phyloP scores from a whole-genome alignment of 208 protist genomes.

The Acanthamoeba sp. region DNA sequence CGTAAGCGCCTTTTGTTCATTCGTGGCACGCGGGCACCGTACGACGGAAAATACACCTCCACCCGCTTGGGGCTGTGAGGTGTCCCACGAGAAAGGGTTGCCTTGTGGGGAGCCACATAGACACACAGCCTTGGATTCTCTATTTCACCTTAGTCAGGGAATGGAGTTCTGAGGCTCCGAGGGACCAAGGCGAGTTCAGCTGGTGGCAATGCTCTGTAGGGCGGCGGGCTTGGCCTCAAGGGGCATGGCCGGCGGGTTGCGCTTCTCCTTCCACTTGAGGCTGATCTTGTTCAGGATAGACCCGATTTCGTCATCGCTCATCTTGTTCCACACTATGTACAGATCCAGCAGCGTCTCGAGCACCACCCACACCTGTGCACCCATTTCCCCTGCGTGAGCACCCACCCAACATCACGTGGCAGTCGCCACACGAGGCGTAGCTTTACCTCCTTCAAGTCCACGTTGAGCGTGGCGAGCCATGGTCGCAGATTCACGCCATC shows the following conservation, averaged over 20 bases:
- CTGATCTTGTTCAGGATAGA: constrained; percentile 57
- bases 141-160: too few relatives aligned
- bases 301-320: constrained; percentile 59
- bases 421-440: too few relatives aligned
- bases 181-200: background rate
- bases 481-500: constrained; percentile 51
- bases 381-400: too few relatives aligned
- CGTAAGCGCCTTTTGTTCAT: too few relatives aligned
- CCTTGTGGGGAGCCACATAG: too few relatives aligned
- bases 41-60: too few relatives aligned
- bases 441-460: constrained; percentile 38
- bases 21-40: too few relatives aligned
- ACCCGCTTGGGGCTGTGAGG: too few relatives aligned
- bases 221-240: background rate
- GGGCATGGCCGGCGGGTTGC: constrained; percentile 7
- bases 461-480: constrained; percentile 50
- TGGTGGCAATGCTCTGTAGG: constrained; percentile 19
- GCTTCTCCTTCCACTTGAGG: constrained; percentile 53
- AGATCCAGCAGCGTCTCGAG: constrained; percentile 37
- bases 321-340: constrained; percentile 70
- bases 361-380: constrained; percentile 31
- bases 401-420: too few relatives aligned
- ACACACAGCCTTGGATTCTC: too few relatives aligned
- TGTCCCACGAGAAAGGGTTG: too few relatives aligned
- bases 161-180: too few relatives aligned